Base-by-base conservation (phyloP, 352 stramenopile genomes). In the Phytophthora uliginosa region DNA sequence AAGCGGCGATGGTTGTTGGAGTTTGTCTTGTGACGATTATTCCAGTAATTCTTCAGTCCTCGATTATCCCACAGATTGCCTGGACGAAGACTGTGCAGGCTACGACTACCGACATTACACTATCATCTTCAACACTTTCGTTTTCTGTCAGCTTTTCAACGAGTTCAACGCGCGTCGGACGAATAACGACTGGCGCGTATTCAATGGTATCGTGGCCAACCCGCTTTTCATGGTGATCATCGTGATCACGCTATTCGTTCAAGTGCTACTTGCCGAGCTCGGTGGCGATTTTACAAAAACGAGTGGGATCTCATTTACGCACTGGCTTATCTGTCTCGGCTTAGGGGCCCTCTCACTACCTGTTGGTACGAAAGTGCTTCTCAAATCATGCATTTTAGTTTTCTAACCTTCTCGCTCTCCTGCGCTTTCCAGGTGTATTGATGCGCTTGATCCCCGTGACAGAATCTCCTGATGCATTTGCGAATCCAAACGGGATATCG, bases 121-220 rank as follows among this genome's bases (percentile, higher is more conserved):
- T 5, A 83, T 99, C 55, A 90, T 99, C 73, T 99, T 99, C 89
- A 99, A 99, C 79, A 95, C 96, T 22, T 99, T 99, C 76, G 97
- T 99, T 7, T 99, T 99, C 68, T 92, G 89, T 31, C 96, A 99
- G 82, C 78, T 99, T 31, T 99, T 95, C 66, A 95, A 95, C 71
- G 89, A 95, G 61, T 93, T 95, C 73, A 95, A 95, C 48, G 81
- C 87, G 26, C 85, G 86, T 13, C 80, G 75, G 34, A 98, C 99
- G 64, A 95, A 98, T 77, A 97, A 99, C 74, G 88, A 98, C 66
- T 99, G 96, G 89, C 98, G 96, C 47, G 90, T 99, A 20, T 99
- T 99, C 79, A 80, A 72, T 5, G 96, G 96, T 40, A 84, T 99
- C 13, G 51, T 91, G 26, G 82, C 78, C 9, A 99, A 99, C 80